phyloP scores from a whole-genome alignment of 495 filamentous ascomycete genomes.

The Astrothelium macrocarpum region DNA sequence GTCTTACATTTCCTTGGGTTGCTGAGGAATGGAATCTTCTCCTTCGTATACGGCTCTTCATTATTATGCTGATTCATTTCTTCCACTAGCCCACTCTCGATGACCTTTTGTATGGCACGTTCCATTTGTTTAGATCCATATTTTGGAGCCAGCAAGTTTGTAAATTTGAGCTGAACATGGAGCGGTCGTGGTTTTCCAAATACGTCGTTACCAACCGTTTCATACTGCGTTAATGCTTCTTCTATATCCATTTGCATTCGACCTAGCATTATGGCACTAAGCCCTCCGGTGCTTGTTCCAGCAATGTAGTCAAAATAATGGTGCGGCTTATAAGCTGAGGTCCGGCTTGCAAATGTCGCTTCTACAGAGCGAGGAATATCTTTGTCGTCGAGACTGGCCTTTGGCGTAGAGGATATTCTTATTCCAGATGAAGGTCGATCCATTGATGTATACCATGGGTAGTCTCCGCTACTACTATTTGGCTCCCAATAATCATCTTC shows the following conservation, averaged over 20 bases:
- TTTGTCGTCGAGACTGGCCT: neutral
- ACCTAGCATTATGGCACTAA: slow-evolving; percentile 12
- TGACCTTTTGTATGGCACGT: neutral
- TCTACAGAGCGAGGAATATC: neutral
- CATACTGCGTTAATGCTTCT: neutral
- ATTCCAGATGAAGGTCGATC: neutral
- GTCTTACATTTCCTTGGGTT: slow-evolving; percentile 1
- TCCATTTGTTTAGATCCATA: slow-evolving; percentile 3
- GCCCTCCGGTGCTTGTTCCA: slow-evolving; percentile 18
- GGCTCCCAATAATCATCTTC: neutral
- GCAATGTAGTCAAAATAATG: slow-evolving; percentile 17
- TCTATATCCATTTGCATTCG: slow-evolving; percentile 11
- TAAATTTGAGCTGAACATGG: neutral
- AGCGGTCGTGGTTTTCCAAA: neutral
- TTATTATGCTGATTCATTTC: neutral
- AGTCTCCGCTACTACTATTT: neutral
- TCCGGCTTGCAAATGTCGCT: neutral
- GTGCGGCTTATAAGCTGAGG: neutral
- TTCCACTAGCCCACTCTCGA: neutral
- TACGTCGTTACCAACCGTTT: neutral
- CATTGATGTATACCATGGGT: neutral
- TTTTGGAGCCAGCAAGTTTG: neutral
- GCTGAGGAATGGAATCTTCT: neutral
- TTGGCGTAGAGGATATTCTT: neutral
- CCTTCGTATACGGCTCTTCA: neutral